Evolutionary conservation across 805 yeast species (phyloP).

Genomic region (Metschnikowia baotianmanensis): DNA sequence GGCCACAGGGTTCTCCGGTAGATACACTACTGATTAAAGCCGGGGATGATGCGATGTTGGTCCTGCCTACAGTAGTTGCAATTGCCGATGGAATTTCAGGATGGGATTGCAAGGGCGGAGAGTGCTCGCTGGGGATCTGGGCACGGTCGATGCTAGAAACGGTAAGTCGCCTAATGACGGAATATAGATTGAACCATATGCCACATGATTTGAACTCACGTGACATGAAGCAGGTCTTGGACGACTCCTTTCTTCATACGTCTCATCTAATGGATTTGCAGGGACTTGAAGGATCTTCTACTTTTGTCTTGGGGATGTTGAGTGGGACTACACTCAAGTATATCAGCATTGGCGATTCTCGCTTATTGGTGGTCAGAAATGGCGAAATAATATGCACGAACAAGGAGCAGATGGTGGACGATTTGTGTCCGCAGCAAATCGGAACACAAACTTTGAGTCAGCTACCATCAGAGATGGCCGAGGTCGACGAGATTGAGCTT

Average conservation of each 20-base stretch:
- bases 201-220: slow-evolving; percentile 39
- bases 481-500: slow-evolving; percentile 42
- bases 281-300: slow-evolving; percentile 47
- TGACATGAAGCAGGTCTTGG: slow-evolving; percentile 44
- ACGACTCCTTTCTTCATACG: slow-evolving; percentile 47
- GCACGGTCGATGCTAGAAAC: slow-evolving; percentile 53
- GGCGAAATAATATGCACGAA: slow-evolving; percentile 43
- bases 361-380: slow-evolving; percentile 46
- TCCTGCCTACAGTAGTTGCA: slow-evolving; percentile 50
- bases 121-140: slow-evolving; percentile 51
- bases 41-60: slow-evolving; percentile 59
- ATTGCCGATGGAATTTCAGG: slow-evolving; percentile 60
- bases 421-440: slow-evolving; percentile 52
- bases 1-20: slow-evolving; percentile 51
- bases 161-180: slow-evolving; percentile 44
- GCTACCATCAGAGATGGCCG: slow-evolving; percentile 48
- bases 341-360: slow-evolving; percentile 53
- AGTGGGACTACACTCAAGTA: slow-evolving; percentile 46
- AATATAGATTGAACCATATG: slow-evolving; percentile 39
- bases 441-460: slow-evolving; percentile 47
- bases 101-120: slow-evolving; percentile 45
- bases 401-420: slow-evolving; percentile 45
- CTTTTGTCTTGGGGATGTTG: slow-evolving; percentile 47
- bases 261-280: slow-evolving; percentile 51
- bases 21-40: slow-evolving; percentile 52